phyloP scores from a whole-genome alignment of 2,329 filamentous ascomycete species.

The Penicillium expansum region DNA sequence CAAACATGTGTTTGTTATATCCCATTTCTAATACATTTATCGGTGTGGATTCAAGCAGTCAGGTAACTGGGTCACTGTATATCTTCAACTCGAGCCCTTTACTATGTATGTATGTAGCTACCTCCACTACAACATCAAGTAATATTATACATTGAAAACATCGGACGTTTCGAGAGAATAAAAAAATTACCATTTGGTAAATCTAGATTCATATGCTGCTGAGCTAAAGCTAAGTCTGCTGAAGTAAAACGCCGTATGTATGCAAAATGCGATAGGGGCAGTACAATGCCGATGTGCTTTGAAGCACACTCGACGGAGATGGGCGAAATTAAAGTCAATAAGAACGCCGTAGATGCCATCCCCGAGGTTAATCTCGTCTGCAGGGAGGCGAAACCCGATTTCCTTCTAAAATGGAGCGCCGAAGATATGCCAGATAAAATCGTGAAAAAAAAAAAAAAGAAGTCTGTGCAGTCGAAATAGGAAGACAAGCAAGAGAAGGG shows the following conservation, averaged over 20 bases:
- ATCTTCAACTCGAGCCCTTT: neutral
- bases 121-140: neutral
- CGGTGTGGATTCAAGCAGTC: neutral
- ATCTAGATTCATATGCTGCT: slow-evolving; percentile 1
- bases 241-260: slow-evolving; percentile 16
- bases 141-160: too few species aligned
- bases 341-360: slow-evolving; percentile 17
- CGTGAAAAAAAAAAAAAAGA: slow-evolving; percentile 8
- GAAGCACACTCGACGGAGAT: neutral
- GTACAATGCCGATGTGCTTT: slow-evolving; percentile 1
- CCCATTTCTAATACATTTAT: neutral
- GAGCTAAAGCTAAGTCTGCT: neutral
- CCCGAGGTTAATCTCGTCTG: neutral
- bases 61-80: neutral
- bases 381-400: slow-evolving; percentile 9
- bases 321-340: neutral
- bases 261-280: slow-evolving; percentile 27
- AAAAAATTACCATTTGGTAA: neutral
- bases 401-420: slow-evolving; percentile 21
- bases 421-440: slow-evolving; percentile 16
- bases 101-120: neutral
- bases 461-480: slow-evolving; percentile 14
- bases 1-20: too few species aligned
- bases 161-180: neutral
- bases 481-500: slow-evolving; percentile 4